Conservation (phyloP, 2,329 filamentous ascomycete genomes). For the Saccharata proteae region DNA sequence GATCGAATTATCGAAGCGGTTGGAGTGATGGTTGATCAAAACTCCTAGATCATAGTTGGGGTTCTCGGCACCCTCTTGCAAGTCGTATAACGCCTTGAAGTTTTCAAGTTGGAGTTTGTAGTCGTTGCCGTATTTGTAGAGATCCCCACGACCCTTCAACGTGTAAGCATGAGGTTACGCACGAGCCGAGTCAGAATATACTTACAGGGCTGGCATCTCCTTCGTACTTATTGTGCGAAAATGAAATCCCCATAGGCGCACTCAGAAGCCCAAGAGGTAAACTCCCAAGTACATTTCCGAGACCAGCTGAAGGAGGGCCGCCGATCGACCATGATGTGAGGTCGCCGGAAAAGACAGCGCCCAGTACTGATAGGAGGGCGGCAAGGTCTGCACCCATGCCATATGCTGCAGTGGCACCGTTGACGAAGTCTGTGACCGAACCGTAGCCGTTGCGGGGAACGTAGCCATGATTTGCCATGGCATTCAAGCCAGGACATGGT, state of each 20-base stretch:
- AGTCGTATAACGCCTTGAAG: conserved; percentile 37
- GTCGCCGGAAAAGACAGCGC: conserved; percentile 38
- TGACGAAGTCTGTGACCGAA: too few relatives aligned
- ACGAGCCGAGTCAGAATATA: conserved; percentile 23
- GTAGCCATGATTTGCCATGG: conserved; percentile 11
- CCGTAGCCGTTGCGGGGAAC: conserved; percentile 15
- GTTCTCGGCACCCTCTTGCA: conserved; percentile 11
- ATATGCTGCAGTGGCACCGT: too few relatives aligned
- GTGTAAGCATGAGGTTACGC: conserved; percentile 44
- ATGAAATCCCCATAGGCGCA: background rate
- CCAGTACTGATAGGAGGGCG: conserved; percentile 28
- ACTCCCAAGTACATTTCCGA: too few relatives aligned
- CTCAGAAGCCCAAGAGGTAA: too few relatives aligned
- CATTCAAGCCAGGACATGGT: conserved; percentile 4
- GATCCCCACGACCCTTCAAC: conserved; percentile 39
- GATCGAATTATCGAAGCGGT: conserved; percentile 37
- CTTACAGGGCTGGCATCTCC: background rate
- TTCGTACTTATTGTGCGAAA: background rate
- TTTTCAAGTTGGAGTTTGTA: conserved; percentile 40
- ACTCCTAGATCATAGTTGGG: background rate
- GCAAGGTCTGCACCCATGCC: conserved; percentile 37
- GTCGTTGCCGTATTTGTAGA: conserved; percentile 40
- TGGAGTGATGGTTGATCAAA: conserved; percentile 12
- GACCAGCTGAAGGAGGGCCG: too few relatives aligned
- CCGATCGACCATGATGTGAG: conserved; percentile 34